Base-by-base conservation (phyloP, 208 protist genomes). In the Trypanosoma theileri region DNA sequence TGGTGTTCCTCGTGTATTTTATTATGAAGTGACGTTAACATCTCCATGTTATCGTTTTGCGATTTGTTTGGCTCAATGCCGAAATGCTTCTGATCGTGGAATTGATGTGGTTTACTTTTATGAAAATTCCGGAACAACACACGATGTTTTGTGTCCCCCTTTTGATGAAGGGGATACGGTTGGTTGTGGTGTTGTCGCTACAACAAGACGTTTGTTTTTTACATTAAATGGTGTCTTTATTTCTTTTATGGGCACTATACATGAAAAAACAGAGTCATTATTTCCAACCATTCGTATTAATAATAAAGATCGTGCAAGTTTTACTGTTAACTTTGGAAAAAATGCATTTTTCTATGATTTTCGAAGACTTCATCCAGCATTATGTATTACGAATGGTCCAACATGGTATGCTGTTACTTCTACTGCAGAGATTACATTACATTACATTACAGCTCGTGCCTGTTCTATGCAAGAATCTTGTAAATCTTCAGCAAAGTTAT, bases 271-370 rank as follows among this genome's bases (percentile, higher is more conserved):
- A 40, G 73, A 85, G 22, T 42, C 70, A 8, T 57, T 96, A 12
- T 93, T 82, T 66, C 91, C 91, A 6, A 71, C 76, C 13, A 50
- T 96, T 24, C 82, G 73, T 14, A 84, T 96, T 53, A 84, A 84
- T 53, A 85, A 92, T 22, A 59, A 53, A 13, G 70, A 75, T 7
- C 61, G 63, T 59, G 70, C 71, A 51, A 69, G 85, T 40, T 79
- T 96, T 51, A 57, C 75, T 19, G 86, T 96, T 10, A 96, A 96
- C 76, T 96, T 96, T 66, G 91, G 91, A 45, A 84, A 77, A 16
- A 45, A 76, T 9, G 51, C 84, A 11, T 96, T 96, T 66, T 68
- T 68, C 16, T 96, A 89, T 58, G 91, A 96, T 68, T 92, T 85
- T 71, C 85, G 86, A 4, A 78, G 80, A 70, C 81, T 91, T 64